Base-by-base conservation (phyloP, 2,329 filamentous ascomycete genomes). In the Penicillium rolfsii region DNA sequence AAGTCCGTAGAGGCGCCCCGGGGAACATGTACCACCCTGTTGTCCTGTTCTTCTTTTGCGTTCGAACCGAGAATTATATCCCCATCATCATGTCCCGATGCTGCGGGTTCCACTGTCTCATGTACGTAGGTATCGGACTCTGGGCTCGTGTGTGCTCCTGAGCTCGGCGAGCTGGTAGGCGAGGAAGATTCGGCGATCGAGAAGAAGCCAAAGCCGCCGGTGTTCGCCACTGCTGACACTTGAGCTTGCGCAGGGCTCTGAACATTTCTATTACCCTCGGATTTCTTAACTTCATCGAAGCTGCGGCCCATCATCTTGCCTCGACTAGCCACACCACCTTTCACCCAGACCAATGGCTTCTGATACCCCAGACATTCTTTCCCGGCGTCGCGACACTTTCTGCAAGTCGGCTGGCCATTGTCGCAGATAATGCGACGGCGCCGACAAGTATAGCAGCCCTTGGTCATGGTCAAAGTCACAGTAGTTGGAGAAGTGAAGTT, bases 271-370 rank as follows among this genome's bases (percentile, higher is more conserved):
- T 64, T 48, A 14, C 46, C 35, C 12, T 49, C 33, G 5, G 55
- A 58, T 43, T 63, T 68, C 61, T 65, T 70, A 43, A 71, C 65
- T 59, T 81, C 80, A 58, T 80, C 76, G 66, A 81, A 83, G 26
- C 79, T 80, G 68, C 79, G 79, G n/a, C 82, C 82, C 79, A 83
- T 83, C 81, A 83, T 79, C 70, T 78, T 79, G 24, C 77, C 77
- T 38, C 77, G 77, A 66, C 77, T 80, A 24, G 77, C 77, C 49
- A 79, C 76, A 46, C 76, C 76, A 52, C 77, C 77, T 55, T 76
- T 77, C 36, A 78, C 76, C 77, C 77, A 80, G 14, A 77, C 73
- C 56, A 79, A 63, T 19, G 76, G 76, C 60, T 78, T 78, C 61
- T 76, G 73, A 63, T 80, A 80, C 16, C 77, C 77, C 64, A 79